phyloP scores from a whole-genome alignment of 139 green algal genomes.

The Micractinium sp. region DNA sequence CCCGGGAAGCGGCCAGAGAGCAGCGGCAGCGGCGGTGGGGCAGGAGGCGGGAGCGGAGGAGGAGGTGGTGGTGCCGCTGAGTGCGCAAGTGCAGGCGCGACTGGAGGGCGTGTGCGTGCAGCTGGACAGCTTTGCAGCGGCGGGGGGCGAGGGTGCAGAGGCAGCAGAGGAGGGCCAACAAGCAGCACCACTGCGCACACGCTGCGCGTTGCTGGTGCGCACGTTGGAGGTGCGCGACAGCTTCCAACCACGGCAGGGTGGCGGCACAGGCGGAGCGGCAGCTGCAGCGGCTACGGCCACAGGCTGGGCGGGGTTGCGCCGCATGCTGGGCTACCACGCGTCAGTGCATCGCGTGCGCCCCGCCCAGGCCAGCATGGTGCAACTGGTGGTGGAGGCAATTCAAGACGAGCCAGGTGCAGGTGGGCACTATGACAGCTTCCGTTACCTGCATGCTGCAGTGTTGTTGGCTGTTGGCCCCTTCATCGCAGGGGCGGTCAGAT shows the following conservation, averaged over 20 bases:
- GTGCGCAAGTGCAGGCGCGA: conserved; percentile 23
- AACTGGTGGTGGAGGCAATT: conserved; percentile 64
- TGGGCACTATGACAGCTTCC: background rate
- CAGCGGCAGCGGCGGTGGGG: background rate
- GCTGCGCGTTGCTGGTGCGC: background rate
- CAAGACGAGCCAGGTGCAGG: conserved; percentile 44
- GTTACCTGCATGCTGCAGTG: background rate
- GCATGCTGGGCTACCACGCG: conserved; percentile 36
- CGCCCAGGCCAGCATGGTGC: conserved; percentile 32
- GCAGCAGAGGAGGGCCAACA: background rate
- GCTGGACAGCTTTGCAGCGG: conserved; percentile 6
- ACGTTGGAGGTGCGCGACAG: conserved; percentile 26
- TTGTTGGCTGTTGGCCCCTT: too few relatives aligned
- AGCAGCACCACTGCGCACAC: background rate
- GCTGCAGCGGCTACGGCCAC: background rate
- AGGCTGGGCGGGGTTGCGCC: conserved; percentile 13
- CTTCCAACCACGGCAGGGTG: conserved; percentile 20
- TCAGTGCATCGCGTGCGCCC: background rate
- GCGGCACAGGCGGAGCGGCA: background rate
- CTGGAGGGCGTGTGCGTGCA: conserved; percentile 15
- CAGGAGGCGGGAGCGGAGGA: background rate
- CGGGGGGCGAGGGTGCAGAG: background rate
- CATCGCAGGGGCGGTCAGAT: too few relatives aligned
- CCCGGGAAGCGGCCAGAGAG: background rate
- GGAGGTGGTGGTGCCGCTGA: conserved; percentile 27